Evolutionary conservation across 108 stramenopile genomes (phyloP), one percentile per base, ranked within the genome.

Genomic region (Cyclotella kingstonii): DNA sequence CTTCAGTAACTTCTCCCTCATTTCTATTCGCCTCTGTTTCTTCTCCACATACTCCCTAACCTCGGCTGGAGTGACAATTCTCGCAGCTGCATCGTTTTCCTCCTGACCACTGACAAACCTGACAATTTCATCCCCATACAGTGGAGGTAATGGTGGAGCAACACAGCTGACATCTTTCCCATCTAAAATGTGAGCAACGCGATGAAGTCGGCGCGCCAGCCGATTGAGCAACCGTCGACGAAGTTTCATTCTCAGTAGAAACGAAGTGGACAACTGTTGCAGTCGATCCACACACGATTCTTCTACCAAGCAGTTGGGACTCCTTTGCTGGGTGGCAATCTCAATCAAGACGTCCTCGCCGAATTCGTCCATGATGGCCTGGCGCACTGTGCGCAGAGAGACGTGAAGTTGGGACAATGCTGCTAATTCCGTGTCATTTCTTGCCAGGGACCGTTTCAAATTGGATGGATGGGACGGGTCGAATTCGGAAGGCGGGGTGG

Each of bases 171-270:
- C 60, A 47, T 23, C 31, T 14, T 14, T 11, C 0, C 75, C 75
- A 52, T 91, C 90, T 84, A 91, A 81, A 42, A 68, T 41, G 56
- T 81, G 78, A 8, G 84, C 84, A 0, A 89, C 66, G 8, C 90
- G 86, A 53, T 76, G 73, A 0, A 91, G 25, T 28, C 90, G 79
- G 14, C 90, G 79, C 7, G 74, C 70, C 45, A 91, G 56, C 0
- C 90, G 90, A 46, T 85, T 88, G 50, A 80, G 59, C 1, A 91
- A 49, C 9, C 82, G 76, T 12, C 85, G 76, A 7, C 90, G 79
- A n/a, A 91, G 55, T 48, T 86, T 84, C 72, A 84, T 72, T 5
- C 84, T 80, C 8, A 77, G 66, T 43, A 76, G 50, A 63, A 88
- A 91, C 27, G 84, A 76, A 4, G 81, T 58, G 44, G 83, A 70